Evolutionary conservation across 192 early-diverging fungal genomes (phyloP).

Genomic region (Rhizoclosmatium globosum): DNA sequence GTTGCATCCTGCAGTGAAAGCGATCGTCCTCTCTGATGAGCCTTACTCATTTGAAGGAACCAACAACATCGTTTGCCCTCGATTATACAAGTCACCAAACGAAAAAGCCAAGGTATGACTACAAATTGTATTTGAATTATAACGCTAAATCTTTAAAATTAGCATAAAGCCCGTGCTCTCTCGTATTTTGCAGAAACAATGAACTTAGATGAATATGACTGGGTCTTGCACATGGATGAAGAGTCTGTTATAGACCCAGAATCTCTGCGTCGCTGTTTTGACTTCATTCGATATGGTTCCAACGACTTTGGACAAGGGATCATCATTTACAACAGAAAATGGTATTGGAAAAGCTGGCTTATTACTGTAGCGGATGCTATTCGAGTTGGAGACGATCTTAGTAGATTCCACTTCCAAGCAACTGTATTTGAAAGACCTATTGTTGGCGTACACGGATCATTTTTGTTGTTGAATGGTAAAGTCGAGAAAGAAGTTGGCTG

Average conservation of each 20-base stretch:
- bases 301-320: constrained; percentile 57
- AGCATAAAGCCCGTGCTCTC: constrained; percentile 48
- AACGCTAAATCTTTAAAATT: no score
- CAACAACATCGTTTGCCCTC: constrained; percentile 64
- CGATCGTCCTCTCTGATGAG: constrained; percentile 64
- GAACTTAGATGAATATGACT: constrained; percentile 58
- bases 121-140: no score
- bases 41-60: constrained; percentile 60
- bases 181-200: constrained; percentile 64
- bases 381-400: constrained; percentile 60
- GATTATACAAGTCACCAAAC: constrained; percentile 41
- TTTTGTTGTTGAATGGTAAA: constrained; percentile 57
- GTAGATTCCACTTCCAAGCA: constrained; percentile 60
- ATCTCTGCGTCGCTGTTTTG: constrained; percentile 41
- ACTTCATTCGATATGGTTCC: constrained; percentile 54
- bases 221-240: constrained; percentile 64
- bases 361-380: constrained; percentile 64
- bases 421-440: constrained; percentile 53
- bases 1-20: constrained; percentile 57
- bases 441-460: constrained; percentile 61
- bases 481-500: constrained; percentile 63
- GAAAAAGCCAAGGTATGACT: constrained; percentile 53
- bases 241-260: constrained; percentile 61
- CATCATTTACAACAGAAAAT: constrained; percentile 65
- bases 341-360: constrained; percentile 61